phyloP scores from a whole-genome alignment of 2,329 filamentous ascomycete genomes.

The Aspergillus pseudonomiae region DNA sequence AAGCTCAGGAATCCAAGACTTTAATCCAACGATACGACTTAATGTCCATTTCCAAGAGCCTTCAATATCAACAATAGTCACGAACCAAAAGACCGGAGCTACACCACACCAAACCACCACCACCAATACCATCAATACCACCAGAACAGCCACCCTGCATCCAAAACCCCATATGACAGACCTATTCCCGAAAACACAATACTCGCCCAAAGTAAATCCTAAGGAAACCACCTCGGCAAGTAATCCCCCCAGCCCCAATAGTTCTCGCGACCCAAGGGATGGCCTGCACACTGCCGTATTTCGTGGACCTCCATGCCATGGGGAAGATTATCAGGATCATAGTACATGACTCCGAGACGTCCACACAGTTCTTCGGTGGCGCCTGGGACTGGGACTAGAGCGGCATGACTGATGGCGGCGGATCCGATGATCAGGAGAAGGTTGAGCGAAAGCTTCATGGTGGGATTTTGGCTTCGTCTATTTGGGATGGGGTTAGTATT shows the following conservation, averaged over 20 bases:
- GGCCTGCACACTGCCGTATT: not conserved
- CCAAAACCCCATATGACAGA: no score
- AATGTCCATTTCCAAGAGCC: no score
- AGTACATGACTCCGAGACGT: not conserved
- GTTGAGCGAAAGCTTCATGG: not conserved
- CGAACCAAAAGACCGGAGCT: no score
- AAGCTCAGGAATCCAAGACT: not conserved
- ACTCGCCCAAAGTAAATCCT: no score
- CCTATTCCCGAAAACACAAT: no score
- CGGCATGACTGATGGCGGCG: not conserved
- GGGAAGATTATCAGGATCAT: not conserved
- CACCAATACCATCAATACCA: no score
- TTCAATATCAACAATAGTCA: no score
- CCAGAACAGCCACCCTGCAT: no score
- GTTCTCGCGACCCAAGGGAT: not conserved
- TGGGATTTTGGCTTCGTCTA: not conserved
- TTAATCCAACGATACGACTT: no score
- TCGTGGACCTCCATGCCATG: not conserved
- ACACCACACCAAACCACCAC: no score
- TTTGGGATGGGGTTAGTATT: not conserved
- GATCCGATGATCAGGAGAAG: not conserved
- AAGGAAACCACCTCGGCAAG: not conserved
- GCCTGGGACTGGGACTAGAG: not conserved
- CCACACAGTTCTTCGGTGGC: not conserved
- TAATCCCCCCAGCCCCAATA: not conserved